Base-by-base conservation (phyloP, 164 flowering plant genomes). In the Vitis riparia region DNA sequence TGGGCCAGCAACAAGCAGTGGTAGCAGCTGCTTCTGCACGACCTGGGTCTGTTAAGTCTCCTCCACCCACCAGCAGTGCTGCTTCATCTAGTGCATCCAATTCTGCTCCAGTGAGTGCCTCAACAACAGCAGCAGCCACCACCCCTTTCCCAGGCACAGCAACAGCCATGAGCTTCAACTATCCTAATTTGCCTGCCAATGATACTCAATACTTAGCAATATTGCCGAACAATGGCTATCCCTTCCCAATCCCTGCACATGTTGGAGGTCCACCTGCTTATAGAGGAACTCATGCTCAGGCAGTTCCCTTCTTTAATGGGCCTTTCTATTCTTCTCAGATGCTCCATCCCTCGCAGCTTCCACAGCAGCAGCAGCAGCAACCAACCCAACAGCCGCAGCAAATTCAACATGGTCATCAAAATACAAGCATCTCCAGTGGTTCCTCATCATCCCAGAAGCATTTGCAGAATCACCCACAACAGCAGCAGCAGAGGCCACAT, bases 141-240 rank as follows among this genome's bases (percentile, higher is more conserved):
- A 53, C 72, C 2, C 7, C 44, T 37, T 37, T 37, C 7, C 44
- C 44, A 37, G 44, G 55, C 82, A 70, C 81, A 8, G 70, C 84
- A 4, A 60, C 93, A 1, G 79, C 94, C 63, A 75, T 93, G 91
- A 89, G 85, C 87, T 92, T 88, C 74, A 91, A 79, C 73, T 93
- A 85, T 73, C 91, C 90, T 7, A 85, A 75, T 74, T 72, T 91
- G 79, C 78, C 91, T 7, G 72, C 84, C n/a, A 91, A 79, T 80
- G 99, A 93, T 63, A 82, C 95, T 11, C 99, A 88, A 65, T 93
- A 88, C 77, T 67, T 93, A 75, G 97, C 99, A 2, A 87, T 96
- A 44, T 65, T 93, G 71, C 98, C 84, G 79, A 89, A 88, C 71
- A 85, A 79, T 76, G 90, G 78, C 0, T 96, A 92, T 73, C 88